Evolutionary conservation across 495 filamentous ascomycete genomes (phyloP), one percentile per base, ranked within the genome.

Genomic region (Letharia lupina): DNA sequence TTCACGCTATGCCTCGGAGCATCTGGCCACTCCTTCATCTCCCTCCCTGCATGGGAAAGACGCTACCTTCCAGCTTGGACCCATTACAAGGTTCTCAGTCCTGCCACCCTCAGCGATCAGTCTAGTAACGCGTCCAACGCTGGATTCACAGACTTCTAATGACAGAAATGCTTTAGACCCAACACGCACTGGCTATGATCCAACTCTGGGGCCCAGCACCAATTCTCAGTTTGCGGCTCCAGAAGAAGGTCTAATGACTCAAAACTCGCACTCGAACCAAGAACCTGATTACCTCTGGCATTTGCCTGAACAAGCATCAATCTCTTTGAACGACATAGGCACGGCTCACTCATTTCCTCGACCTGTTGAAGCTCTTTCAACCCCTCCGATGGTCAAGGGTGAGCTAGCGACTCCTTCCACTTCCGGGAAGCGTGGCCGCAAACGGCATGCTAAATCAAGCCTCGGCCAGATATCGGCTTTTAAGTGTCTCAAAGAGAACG

Each of bases 41-140:
- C 62, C 50, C 4, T 56, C 16, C 23, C 52, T 23, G 28, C 15
- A 23, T 18, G 18, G 40, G 28, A 39, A n/a, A 10, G 41, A 65
- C n/a, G 23, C 60, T 44, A 37, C 60, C 42, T 35, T 35, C 31
- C 42, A 48, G 15, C 28, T 37, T 45, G 52, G 15, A 39, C 10
- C 54, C n/a, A 8, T 23, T 15, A 41, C 63, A 28, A 4, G 23
- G 35, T 48, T 59, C 18, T 42, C 63, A 35, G 54, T 31, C 57
- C 63, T 65, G 18, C 41, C 63, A 58, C 63, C 63, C 59, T 41
- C 63, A 39, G 52, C 63, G n/a, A 20, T 48, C 28, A 3, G 28
- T 20, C 28, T 18, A 15, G 35, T 7, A 31, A 20, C 40, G 6
- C 35, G 20, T 13, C 52, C 42, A 31, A 23, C 11, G 7, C 59